Conservation (phyloP, 2,329 filamentous ascomycete species). For the Diaporthe citriasiana region DNA sequence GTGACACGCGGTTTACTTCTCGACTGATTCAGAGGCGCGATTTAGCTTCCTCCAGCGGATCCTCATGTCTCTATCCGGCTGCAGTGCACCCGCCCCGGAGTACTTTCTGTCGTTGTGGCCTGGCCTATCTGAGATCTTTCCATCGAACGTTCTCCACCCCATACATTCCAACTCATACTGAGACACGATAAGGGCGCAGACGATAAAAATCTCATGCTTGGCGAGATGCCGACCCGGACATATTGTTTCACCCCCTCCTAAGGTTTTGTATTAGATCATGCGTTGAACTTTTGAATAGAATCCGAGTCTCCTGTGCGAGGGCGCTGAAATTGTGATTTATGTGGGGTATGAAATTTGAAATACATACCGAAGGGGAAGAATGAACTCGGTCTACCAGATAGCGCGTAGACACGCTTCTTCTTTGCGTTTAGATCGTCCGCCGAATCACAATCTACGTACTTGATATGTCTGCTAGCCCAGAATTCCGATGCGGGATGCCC, state of each 20-base stretch:
- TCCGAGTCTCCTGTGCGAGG: background rate
- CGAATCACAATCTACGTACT: background rate
- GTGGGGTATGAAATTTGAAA: background rate
- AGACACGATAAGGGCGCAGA: slow-evolving; percentile 49
- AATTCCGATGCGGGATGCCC: slow-evolving; percentile 41
- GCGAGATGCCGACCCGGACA: slow-evolving; percentile 58
- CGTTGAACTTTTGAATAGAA: background rate
- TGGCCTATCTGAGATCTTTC: slow-evolving; percentile 38
- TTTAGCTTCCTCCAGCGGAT: slow-evolving; percentile 12
- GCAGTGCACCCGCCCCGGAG: slow-evolving; percentile 40
- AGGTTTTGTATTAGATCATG: background rate
- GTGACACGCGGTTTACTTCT: background rate
- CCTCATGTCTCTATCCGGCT: slow-evolving; percentile 45
- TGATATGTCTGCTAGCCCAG: slow-evolving; percentile 41
- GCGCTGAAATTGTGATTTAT: background rate
- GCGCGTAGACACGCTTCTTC: background rate
- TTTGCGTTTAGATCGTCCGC: background rate
- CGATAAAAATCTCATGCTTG: slow-evolving; percentile 55
- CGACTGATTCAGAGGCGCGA: background rate
- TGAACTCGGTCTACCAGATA: slow-evolving; percentile 18
- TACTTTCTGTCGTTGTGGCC: slow-evolving; percentile 36
- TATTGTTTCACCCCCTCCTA: slow-evolving; percentile 51
- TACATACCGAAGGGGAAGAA: slow-evolving; percentile 39
- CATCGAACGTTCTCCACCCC: slow-evolving; percentile 35
- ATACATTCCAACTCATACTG: slow-evolving; percentile 51